Percentiles rank a stretch among this genome's conserved stretches.
Evolutionary conservation across 192 early-diverging fungal genomes (phyloP).

Genomic region (Entomortierella beljakovae): DNA sequence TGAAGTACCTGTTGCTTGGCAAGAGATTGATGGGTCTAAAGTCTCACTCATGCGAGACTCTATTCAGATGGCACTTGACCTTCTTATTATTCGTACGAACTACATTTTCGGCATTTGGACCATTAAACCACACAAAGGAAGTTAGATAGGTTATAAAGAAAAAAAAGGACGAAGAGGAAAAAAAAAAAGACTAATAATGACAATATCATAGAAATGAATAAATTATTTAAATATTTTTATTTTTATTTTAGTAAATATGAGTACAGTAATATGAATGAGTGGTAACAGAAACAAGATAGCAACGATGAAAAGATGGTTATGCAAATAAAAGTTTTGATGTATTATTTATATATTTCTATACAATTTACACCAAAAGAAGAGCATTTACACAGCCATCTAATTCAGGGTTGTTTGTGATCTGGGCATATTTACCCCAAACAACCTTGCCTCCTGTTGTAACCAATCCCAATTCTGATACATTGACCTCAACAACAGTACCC

Average conservation of each 20-base stretch:
- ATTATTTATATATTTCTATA: neutral
- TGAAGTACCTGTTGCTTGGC: conserved; percentile 96
- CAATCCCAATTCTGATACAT: conserved; percentile 94
- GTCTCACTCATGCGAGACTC: conserved; percentile 89
- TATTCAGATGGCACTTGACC: conserved; percentile 89
- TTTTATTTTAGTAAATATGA: neutral
- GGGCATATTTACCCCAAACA: conserved; percentile 97
- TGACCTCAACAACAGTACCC: conserved; percentile 96
- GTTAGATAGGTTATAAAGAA: no score
- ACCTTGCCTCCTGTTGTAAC: conserved; percentile 98
- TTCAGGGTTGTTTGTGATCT: conserved; percentile 99
- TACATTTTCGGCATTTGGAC: conserved; percentile 87
- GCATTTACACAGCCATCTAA: conserved; percentile 97
- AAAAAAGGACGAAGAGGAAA: neutral
- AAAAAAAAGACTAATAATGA: neutral
- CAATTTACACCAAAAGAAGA: conserved; percentile 85
- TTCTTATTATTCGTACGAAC: conserved; percentile 88
- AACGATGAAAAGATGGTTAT: neutral
- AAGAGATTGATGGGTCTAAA: conserved; percentile 96
- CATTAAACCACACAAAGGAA: no score
- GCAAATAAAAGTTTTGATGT: neutral
- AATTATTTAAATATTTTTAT: neutral
- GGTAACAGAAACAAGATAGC: neutral
- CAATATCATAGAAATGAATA: neutral
- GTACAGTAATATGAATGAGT: conserved; percentile 1